phyloP scores from a whole-genome alignment of 768 basidiomycete genomes.

The Mycena rebaudengoi region DNA sequence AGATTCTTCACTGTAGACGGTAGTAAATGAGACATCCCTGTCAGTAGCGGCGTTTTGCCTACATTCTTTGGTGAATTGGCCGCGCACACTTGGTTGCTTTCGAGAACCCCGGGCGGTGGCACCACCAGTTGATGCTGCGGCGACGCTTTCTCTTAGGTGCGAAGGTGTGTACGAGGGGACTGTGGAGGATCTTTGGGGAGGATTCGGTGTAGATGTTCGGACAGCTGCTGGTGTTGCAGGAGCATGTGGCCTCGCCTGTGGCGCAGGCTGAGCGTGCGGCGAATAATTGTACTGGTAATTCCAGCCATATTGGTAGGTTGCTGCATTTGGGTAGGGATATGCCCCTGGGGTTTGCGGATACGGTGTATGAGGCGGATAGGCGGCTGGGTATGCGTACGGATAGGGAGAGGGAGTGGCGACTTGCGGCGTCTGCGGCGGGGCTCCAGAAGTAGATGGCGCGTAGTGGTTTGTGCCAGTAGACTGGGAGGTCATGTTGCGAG shows the following conservation, averaged over 20 bases:
- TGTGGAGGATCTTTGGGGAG: conserved; percentile 21
- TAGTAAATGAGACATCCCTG: conserved; percentile 23
- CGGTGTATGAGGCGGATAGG: conserved; percentile 12
- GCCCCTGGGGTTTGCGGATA: conserved; percentile 17
- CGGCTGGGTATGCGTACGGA: conserved; percentile 11
- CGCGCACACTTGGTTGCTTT: conserved; percentile 75
- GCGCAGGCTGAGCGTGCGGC: conserved; percentile 2
- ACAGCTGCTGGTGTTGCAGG: not conserved
- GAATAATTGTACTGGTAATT: conserved; percentile 16
- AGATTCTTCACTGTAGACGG: conserved; percentile 71
- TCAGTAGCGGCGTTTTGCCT: conserved; percentile 39
- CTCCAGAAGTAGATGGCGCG: not conserved
- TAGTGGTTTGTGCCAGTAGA: too few species aligned
- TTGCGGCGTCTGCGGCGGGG: conserved; percentile 19
- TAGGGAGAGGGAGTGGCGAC: not conserved
- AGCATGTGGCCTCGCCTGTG: conserved; percentile 7
- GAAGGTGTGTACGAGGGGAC: conserved; percentile 20
- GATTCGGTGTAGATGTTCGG: conserved; percentile 23
- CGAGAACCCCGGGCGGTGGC: conserved; percentile 58
- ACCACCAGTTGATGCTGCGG: conserved; percentile 48
- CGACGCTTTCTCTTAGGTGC: conserved; percentile 24
- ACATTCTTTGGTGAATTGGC: conserved; percentile 86
- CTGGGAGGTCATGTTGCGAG: too few species aligned
- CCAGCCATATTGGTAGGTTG: conserved; percentile 16
- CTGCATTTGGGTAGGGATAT: conserved; percentile 14